Evolutionary conservation across 2,329 filamentous ascomycete genomes (phyloP), one percentile per base, ranked within the genome.

Genomic region (Aspergillus sp.): DNA sequence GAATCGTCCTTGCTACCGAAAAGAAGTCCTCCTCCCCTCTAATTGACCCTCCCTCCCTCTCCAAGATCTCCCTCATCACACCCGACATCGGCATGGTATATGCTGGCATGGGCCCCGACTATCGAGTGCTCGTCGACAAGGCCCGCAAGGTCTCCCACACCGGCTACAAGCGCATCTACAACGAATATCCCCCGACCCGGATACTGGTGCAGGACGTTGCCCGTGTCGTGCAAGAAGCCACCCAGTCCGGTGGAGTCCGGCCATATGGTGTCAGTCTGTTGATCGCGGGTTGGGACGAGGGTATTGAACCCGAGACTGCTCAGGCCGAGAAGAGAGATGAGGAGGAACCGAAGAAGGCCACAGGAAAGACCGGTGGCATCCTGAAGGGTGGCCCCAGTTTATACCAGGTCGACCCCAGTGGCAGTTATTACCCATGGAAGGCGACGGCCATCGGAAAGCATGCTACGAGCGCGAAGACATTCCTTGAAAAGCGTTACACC

Each of bases 11-110:
- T 68, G 95, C 95, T 66, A 99, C 95, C 67, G 95, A 99, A 83
- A 99, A 99, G 88, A 99, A 99, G 83, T 97, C 94, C 49, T 97
- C 94, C 43, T 97, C 95, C 54, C 93, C 95, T 57, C 91, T 99
- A 74, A 94, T 96, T 84, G 95, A 99, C 77, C 90, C 95, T 72
- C 88, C 91, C 72, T 98, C 95, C 46, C 89, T 97, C 68, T 95
- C 93, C 73, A 99, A 99, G 85, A 92, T 99, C 83, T 96, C 92
- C 78, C 88, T 96, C 78, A 93, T 99, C 83, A 99, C 95, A 52
- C 95, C 95, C 74, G 95, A 99, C 85, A 98, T 99, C 80, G 95
- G 95, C 79, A 97, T 98, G 92, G 95, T 99, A 73, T 99, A 99
- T 83, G 93, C 93, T 56, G 95, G 95, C 77, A 99, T 99, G 95